phyloP scores from a whole-genome alignment of 257 asterid genomes.

The Paulownia fortunei region DNA sequence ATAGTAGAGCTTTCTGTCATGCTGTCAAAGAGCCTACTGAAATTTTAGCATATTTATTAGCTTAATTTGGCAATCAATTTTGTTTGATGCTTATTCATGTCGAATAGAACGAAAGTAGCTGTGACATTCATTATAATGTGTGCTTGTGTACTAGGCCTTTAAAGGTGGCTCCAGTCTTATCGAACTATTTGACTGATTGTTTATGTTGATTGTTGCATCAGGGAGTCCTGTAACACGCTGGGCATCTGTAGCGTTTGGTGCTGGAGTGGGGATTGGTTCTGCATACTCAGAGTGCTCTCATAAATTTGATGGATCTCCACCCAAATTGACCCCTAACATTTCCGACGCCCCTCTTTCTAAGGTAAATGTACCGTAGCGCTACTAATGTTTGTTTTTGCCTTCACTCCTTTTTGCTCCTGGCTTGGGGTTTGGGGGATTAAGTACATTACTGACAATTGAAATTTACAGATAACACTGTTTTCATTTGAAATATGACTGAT shows the following conservation, averaged over 20 bases:
- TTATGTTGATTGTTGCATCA: slow-evolving; percentile 35
- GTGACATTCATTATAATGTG: neutral
- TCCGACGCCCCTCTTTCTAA: slow-evolving; percentile 33
- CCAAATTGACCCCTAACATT: slow-evolving; percentile 46
- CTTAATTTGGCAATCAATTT: neutral
- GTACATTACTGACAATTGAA: neutral
- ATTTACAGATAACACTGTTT: neutral
- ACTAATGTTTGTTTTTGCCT: neutral
- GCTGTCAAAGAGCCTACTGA: neutral
- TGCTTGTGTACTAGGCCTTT: neutral
- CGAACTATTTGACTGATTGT: neutral
- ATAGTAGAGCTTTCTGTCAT: neutral
- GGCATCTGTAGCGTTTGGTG: slow-evolving; percentile 87
- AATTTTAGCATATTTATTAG: neutral
- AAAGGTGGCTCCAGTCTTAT: neutral
- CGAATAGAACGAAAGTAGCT: neutral
- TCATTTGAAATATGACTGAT: neutral
- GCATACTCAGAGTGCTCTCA: slow-evolving; percentile 82
- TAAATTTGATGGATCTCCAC: slow-evolving; percentile 55
- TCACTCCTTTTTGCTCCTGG: neutral
- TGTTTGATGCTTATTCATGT: neutral
- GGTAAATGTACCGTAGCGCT: slow-evolving; percentile 39
- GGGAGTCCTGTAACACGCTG: slow-evolving; percentile 93
- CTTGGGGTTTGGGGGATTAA: neutral
- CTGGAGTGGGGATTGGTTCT: slow-evolving; percentile 86